phyloP scores from a whole-genome alignment of 495 filamentous ascomycete genomes.

The Talaromyces adpressus region DNA sequence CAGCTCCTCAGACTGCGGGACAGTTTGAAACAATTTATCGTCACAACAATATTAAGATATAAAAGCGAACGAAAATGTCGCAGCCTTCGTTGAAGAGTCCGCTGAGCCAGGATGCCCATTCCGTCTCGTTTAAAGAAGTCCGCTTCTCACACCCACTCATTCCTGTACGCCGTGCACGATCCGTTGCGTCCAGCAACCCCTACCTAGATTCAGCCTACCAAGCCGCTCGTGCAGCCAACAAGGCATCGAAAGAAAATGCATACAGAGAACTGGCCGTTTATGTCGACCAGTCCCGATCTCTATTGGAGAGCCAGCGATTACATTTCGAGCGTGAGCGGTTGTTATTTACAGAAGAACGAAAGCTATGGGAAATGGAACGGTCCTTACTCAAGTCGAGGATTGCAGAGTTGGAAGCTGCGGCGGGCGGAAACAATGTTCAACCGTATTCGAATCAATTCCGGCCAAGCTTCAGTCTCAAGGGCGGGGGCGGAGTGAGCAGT shows the following conservation, averaged over 20 bases:
- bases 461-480: conserved; percentile 7
- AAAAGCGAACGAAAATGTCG: background rate
- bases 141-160: conserved; percentile 39
- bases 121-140: conserved; percentile 34
- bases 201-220: conserved; percentile 16
- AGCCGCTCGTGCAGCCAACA: conserved; percentile 10
- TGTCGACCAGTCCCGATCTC: conserved; percentile 32
- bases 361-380: conserved; percentile 37
- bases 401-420: conserved; percentile 27
- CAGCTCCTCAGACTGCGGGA: conserved; percentile 2
- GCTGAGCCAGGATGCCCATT: background rate
- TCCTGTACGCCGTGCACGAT: conserved; percentile 32
- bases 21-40: background rate
- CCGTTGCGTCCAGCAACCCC: conserved; percentile 28
- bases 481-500: background rate
- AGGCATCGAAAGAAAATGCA: conserved; percentile 12
- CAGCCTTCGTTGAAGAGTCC: background rate
- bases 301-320: conserved; percentile 34
- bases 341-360: conserved; percentile 34
- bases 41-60: background rate
- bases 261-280: conserved; percentile 22
- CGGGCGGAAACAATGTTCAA: conserved; percentile 16
- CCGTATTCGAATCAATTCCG: background rate
- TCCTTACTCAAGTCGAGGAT: conserved; percentile 30
- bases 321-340: conserved; percentile 31